Conservation (phyloP, 306 rosid genomes). For the Begonia loranthoides region DNA sequence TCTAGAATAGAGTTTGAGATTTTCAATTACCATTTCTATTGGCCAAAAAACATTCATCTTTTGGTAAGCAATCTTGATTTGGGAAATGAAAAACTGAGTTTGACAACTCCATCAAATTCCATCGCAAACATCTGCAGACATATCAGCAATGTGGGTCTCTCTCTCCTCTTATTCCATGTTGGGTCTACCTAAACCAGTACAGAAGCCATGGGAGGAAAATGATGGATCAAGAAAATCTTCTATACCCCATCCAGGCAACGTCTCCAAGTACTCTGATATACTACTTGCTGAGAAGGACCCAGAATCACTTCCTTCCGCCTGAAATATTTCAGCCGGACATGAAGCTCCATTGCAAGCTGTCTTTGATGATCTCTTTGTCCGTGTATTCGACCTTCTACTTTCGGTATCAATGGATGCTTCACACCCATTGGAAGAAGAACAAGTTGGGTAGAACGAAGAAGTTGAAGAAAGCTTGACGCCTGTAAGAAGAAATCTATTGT, state of each 20-base stretch:
- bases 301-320: constrained; percentile 7
- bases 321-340: neutral
- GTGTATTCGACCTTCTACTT: constrained; percentile 9
- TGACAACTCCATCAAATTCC: neutral
- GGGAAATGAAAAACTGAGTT: neutral
- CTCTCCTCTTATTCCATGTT: neutral
- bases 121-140: neutral
- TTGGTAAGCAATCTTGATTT: neutral
- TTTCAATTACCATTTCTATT: too few species aligned
- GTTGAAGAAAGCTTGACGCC: constrained; percentile 44
- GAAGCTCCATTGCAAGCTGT: constrained; percentile 16
- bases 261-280: constrained; percentile 66
- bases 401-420: constrained; percentile 4
- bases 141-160: neutral
- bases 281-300: constrained; percentile 47
- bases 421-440: constrained; percentile 19
- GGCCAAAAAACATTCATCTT: neutral
- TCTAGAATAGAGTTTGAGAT: too few species aligned
- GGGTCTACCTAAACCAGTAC: constrained; percentile 21
- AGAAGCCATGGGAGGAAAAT: constrained; percentile 30
- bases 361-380: constrained; percentile 15
- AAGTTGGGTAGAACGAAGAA: constrained; percentile 13
- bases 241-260: constrained; percentile 69
- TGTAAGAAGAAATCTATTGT: constrained; percentile 62
- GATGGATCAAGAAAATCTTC: constrained; percentile 72